phyloP scores from a whole-genome alignment of 345 rosid genomes.

The Combretum micranthum region DNA sequence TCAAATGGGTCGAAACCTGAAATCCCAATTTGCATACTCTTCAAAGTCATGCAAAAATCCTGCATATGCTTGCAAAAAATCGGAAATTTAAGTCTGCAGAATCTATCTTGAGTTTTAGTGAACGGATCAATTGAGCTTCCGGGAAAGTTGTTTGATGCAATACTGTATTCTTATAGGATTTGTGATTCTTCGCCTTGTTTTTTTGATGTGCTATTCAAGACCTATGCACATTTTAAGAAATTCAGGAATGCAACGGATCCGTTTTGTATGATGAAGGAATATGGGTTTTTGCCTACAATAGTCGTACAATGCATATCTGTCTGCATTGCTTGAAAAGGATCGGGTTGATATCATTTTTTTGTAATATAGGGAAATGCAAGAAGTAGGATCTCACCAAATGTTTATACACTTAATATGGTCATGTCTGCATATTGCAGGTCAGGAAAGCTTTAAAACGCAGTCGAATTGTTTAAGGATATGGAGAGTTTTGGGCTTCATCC shows the following conservation, averaged over 20 bases:
- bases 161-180: constrained; percentile 51
- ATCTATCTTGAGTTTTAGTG: constrained; percentile 34
- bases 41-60: constrained; percentile 48
- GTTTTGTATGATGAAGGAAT: constrained; percentile 56
- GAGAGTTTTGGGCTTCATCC: constrained; percentile 43
- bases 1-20: constrained; percentile 47
- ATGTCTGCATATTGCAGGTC: constrained; percentile 48
- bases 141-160: constrained; percentile 45
- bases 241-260: constrained; percentile 57
- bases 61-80: constrained; percentile 62
- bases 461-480: constrained; percentile 51
- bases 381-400: constrained; percentile 63
- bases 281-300: constrained; percentile 55
- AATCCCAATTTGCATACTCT: constrained; percentile 45
- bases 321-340: constrained; percentile 45
- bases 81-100: constrained; percentile 71
- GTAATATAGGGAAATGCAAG: constrained; percentile 62
- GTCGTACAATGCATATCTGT: constrained; percentile 79
- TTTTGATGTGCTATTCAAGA: constrained; percentile 70
- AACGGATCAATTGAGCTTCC: constrained; percentile 31
- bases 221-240: constrained; percentile 61
- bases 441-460: constrained; percentile 59
- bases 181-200: constrained; percentile 74
- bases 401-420: constrained; percentile 69
- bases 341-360: constrained; percentile 57